phyloP scores from a whole-genome alignment of 441 rosid species.

The Flueggea neowawraea region DNA sequence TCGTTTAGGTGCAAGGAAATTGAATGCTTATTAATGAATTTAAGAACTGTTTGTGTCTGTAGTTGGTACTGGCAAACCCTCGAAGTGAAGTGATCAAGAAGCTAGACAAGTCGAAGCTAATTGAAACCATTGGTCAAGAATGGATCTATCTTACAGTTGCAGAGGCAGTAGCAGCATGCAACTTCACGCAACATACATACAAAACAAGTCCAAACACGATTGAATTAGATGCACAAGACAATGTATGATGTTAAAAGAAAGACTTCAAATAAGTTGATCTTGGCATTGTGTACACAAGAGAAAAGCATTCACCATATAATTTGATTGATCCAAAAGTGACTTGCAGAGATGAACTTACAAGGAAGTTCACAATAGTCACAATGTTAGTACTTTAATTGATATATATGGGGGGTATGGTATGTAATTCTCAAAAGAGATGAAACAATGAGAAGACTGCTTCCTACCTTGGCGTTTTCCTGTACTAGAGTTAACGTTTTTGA shows the following conservation, averaged over 20 bases:
- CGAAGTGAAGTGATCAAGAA: slow-evolving; percentile 92
- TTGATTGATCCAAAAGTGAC: too few species aligned
- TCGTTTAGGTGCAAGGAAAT: neutral
- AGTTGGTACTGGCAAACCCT: slow-evolving; percentile 90
- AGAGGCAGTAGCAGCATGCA: slow-evolving; percentile 87
- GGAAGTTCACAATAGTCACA: too few species aligned
- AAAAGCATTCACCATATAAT: too few species aligned
- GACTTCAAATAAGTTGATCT: neutral
- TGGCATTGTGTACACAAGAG: neutral
- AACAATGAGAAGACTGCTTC: too few species aligned
- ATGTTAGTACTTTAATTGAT: too few species aligned
- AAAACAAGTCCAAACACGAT: slow-evolving; percentile 20
- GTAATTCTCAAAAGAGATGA: too few species aligned
- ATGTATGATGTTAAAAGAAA: slow-evolving; percentile 24
- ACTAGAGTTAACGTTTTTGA: too few species aligned
- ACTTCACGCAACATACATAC: slow-evolving; percentile 38
- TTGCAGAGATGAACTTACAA: too few species aligned
- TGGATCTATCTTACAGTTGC: slow-evolving; percentile 81
- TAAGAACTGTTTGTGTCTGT: neutral
- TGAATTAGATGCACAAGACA: slow-evolving; percentile 22
- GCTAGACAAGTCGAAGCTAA: slow-evolving; percentile 63
- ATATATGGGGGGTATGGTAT: too few species aligned
- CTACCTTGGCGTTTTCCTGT: too few species aligned
- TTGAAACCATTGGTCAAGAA: slow-evolving; percentile 63
- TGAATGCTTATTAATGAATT: slow-evolving; percentile 1